These are phyloP conservation scores for Aspergillus ibericus DNA, from an alignment of 2,329 filamentous ascomycete genomes.

Conservation along the genomic window DNA sequence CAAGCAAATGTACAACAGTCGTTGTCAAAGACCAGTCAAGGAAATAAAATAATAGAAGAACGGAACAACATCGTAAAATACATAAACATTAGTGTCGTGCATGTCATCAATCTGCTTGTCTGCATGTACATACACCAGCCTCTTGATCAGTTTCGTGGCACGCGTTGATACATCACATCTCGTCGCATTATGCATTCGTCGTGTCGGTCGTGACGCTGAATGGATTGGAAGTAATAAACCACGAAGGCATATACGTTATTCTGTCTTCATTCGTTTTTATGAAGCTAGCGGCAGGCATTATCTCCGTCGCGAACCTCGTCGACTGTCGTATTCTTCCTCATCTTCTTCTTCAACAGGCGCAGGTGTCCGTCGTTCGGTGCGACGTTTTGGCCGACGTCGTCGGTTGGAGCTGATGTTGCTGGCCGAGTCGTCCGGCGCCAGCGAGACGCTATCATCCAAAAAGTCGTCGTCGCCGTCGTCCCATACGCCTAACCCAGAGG, in stretches of 20 bases:
- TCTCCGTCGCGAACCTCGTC: slow-evolving; percentile 24
- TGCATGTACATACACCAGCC: background rate
- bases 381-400: slow-evolving; percentile 46
- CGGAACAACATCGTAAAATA: background rate
- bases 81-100: slow-evolving; percentile 2
- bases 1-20: background rate
- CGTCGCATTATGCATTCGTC: background rate
- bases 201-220: background rate
- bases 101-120: background rate
- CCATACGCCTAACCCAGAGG: slow-evolving; percentile 35
- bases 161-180: background rate
- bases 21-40: background rate
- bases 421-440: slow-evolving; percentile 51
- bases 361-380: slow-evolving; percentile 51
- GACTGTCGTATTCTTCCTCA: slow-evolving; percentile 37
- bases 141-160: background rate
- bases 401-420: slow-evolving; percentile 52
- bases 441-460: slow-evolving; percentile 45
- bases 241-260: background rate
- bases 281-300: slow-evolving; percentile 2
- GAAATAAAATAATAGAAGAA: background rate
- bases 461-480: slow-evolving; percentile 48
- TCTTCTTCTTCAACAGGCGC: slow-evolving; percentile 51
- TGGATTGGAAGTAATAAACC: background rate
- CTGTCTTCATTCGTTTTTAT: background rate